Conservation (phyloP, 345 rosid species). For the Cardiospermum halicacabum region DNA sequence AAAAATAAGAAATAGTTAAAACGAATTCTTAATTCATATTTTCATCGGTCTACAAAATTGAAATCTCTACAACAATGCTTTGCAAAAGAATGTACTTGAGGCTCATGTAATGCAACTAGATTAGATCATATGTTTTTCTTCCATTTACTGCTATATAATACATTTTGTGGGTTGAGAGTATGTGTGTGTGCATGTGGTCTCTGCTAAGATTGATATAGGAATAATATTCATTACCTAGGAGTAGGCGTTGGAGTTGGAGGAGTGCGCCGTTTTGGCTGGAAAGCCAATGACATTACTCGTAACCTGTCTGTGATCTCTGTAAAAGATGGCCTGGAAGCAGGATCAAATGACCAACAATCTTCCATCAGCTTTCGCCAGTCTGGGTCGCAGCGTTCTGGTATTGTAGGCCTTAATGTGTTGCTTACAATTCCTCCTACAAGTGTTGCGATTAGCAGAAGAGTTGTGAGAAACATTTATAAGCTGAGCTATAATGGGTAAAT, state of each 20-base stretch:
- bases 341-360: slow-evolving; percentile 81
- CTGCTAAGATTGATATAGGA: neutral
- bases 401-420: slow-evolving; percentile 67
- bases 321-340: slow-evolving; percentile 66
- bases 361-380: slow-evolving; percentile 82
- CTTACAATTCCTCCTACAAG: slow-evolving; percentile 78
- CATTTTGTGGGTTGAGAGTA: neutral
- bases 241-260: no score
- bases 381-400: slow-evolving; percentile 63
- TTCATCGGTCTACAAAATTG: slow-evolving; percentile 5
- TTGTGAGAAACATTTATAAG: neutral
- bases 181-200: neutral
- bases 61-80: slow-evolving; percentile 1
- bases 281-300: slow-evolving; percentile 44
- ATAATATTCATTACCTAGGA: slow-evolving; percentile 15
- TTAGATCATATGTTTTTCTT: neutral
- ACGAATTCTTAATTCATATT: neutral
- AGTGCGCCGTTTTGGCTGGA: slow-evolving; percentile 46
- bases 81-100: slow-evolving; percentile 1
- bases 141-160: neutral
- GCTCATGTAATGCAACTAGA: neutral
- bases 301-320: slow-evolving; percentile 67
- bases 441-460: neutral
- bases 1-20: neutral
- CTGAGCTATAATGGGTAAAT: no score